Base-by-base conservation (phyloP, 805 yeast genomes). In the Candida suzukii region DNA sequence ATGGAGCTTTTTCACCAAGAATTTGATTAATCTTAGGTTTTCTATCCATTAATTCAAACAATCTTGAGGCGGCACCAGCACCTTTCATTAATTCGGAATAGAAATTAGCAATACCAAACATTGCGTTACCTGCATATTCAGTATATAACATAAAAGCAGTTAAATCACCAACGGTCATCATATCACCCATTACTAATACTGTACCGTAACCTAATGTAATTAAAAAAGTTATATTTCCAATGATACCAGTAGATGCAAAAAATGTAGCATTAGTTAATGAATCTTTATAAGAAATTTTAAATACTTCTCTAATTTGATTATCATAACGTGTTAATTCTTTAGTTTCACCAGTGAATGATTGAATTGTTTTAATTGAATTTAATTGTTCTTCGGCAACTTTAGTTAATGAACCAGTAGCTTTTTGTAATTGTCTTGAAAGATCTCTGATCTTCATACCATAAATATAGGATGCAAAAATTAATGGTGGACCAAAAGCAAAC, bases 71-170 rank as follows among this genome's bases (percentile, higher is more conserved):
- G 0, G 98, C 97, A 43, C 98, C 98, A 3, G 93, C 85, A 41
- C 97, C 98, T 65, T 91, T 91, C 95, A 91, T 91, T 43, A 91
- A 66, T 59, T 91, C 98, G 2, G 95, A 82, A 57, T 90, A 91
- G 60, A 91, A 91, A 51, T 83, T 84, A 0, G 96, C 91, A 29
- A 91, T 63, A 0, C 98, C 97, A 63, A 85, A 84, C 51, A 91
- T 84, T 0, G 97, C 88, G 34, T 86, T 72, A 1, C 97, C 98
- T 2, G 97, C 86, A 59, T 88, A 91, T 11, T 88, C 91, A 0
- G 97, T 95, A 63, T 90, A 90, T 84, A 91, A 84, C 82, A 90
- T 83, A 63, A 88, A 91, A 35, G 95, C 86, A 10, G 95, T 83
- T 40, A 90, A 70, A 56, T 90, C 96, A 41, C 98, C 98, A 34